Evolutionary conservation across 768 basidiomycete species (phyloP).

Genomic region (Mycena galericulata): DNA sequence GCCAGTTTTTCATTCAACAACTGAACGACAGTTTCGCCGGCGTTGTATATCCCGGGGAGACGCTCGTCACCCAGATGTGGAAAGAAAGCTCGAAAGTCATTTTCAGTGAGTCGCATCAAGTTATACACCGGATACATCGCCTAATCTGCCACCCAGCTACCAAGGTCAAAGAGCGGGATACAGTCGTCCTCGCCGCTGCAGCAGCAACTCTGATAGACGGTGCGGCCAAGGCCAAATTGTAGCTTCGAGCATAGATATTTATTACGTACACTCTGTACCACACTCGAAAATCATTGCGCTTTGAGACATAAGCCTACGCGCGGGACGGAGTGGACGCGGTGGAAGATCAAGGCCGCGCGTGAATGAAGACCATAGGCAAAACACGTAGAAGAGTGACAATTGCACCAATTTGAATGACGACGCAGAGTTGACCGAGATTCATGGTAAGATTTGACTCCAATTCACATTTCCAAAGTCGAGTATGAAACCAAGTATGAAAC

Average conservation of each 20-base stretch:
- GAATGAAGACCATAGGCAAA: no score
- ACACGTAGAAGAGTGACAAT: no score
- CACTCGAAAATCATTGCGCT: no score
- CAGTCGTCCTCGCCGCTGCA: conserved; percentile 79
- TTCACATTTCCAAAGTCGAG: no score
- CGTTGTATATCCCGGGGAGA: conserved; percentile 95
- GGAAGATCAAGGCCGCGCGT: no score
- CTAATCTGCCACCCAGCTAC: conserved; percentile 62
- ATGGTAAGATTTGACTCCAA: no score
- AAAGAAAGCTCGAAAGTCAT: conserved; percentile 92
- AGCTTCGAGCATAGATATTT: conserved; percentile 34
- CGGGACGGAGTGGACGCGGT: no score
- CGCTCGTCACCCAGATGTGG: conserved; percentile 98
- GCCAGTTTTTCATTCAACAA: background rate
- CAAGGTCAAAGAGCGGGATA: conserved; percentile 89
- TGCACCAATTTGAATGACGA: no score
- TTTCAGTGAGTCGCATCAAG: conserved; percentile 75
- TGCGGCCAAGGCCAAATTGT: conserved; percentile 72
- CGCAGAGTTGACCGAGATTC: no score
- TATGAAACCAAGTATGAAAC: no score
- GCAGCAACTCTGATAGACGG: conserved; percentile 77
- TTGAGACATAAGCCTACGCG: no score
- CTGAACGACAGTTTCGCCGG: conserved; percentile 77
- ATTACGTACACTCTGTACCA: no score
- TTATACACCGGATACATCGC: background rate